phyloP scores from a whole-genome alignment of 768 basidiomycete species.

The Mycena kentingensis region DNA sequence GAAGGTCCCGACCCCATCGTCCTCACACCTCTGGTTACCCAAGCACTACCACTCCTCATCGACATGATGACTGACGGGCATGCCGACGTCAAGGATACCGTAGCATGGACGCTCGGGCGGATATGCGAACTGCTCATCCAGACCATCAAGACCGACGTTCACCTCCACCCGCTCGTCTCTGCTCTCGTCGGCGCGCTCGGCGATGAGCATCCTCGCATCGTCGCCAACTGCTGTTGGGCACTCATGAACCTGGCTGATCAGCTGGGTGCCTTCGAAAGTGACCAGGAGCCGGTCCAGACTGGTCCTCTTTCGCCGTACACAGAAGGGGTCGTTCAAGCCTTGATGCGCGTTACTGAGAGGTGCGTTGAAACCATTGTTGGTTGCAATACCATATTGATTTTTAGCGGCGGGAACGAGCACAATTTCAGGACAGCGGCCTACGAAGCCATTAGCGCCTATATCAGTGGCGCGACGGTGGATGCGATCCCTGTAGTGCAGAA shows the following conservation, averaged over 20 bases:
- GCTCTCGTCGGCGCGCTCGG: constrained; percentile 81
- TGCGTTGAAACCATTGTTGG: constrained; percentile 34
- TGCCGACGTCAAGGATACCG: constrained; percentile 90
- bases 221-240: constrained; percentile 94
- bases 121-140: constrained; percentile 89
- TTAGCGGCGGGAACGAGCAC: constrained; percentile 79
- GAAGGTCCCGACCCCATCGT: constrained; percentile 92
- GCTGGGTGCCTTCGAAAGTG: constrained; percentile 66
- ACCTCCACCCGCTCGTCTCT: constrained; percentile 79
- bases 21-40: constrained; percentile 87
- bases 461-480: constrained; percentile 79
- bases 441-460: constrained; percentile 88
- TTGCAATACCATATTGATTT: constrained; percentile 16
- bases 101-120: constrained; percentile 95
- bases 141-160: constrained; percentile 86
- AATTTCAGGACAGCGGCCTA: constrained; percentile 96
- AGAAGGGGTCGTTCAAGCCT: constrained; percentile 80
- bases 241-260: constrained; percentile 95
- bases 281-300: constrained; percentile 50
- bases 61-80: constrained; percentile 92
- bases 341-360: constrained; percentile 88
- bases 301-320: constrained; percentile 87
- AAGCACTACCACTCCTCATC: constrained; percentile 91
- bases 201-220: constrained; percentile 75
- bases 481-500: constrained; percentile 80